Evolutionary conservation across 2,329 filamentous ascomycete genomes (phyloP).

Genomic region (Arthrobotrys conoides): DNA sequence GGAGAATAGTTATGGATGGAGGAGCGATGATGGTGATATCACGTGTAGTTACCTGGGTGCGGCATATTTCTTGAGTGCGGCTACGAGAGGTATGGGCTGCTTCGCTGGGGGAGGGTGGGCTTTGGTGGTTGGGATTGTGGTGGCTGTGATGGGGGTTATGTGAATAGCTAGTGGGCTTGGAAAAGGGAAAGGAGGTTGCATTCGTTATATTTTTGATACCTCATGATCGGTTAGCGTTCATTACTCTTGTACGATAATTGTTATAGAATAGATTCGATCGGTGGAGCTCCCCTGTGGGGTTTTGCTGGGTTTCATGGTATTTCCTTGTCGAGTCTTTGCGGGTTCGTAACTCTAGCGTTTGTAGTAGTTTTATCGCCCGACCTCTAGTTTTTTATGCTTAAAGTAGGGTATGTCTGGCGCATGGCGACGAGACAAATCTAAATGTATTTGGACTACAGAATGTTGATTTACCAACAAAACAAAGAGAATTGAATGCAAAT

Average conservation of each 20-base stretch:
- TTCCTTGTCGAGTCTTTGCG: not conserved
- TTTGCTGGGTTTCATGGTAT: not conserved
- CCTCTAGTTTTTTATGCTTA: not conserved
- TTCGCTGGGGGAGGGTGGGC: constrained; percentile 9
- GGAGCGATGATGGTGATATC: constrained; percentile 65
- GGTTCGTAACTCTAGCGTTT: too few species aligned
- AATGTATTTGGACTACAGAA: too few species aligned
- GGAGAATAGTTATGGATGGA: constrained; percentile 71
- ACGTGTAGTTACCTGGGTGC: constrained; percentile 68
- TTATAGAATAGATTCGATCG: constrained; percentile 4
- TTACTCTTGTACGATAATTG: constrained; percentile 28
- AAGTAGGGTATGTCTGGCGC: too few species aligned
- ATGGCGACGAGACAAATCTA: too few species aligned
- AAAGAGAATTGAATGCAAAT: too few species aligned
- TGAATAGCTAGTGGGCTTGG: constrained; percentile 13
- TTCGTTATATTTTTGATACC: constrained; percentile 38
- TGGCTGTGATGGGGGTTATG: constrained; percentile 8
- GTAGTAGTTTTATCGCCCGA: too few species aligned
- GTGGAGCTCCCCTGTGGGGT: not conserved
- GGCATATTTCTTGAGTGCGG: constrained; percentile 60
- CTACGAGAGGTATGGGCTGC: not conserved
- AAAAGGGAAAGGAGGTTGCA: constrained; percentile 12
- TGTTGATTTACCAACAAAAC: too few species aligned
- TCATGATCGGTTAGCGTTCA: constrained; percentile 29
- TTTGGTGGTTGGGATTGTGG: constrained; percentile 15